Evolutionary conservation across 768 basidiomycete species (phyloP), one percentile per base, ranked within the genome.

Genomic region (Multifurca ochricompacta): DNA sequence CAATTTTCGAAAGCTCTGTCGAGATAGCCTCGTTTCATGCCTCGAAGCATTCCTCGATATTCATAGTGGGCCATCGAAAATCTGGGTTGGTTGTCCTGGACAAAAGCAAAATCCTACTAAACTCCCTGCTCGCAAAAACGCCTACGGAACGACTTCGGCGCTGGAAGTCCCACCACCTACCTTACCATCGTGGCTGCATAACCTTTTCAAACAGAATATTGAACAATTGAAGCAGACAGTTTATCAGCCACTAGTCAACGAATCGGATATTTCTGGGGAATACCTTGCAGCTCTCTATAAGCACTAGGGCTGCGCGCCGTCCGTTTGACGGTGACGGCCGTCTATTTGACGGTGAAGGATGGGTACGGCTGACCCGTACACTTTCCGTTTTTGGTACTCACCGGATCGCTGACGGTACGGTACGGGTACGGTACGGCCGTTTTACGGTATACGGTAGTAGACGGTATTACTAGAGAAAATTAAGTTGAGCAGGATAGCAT

Each of bases 1-100:
- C 9, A 46, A 27, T 8, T 48, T 41, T 40, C 53, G 53, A 23
- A 54, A 19, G 41, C 46, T 39, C 32, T 48, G 53, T 48, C 53
- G 53, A 11, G 47, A 48, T 35, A 30, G 14, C 13, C 46, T 54
- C 2, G 25, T 52, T 14, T 44, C 51, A 7, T 36, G 25, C 18
- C 41, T 42, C 18, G 52, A 53, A 19, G 39, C 52, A 5, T 16
- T 53, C 21, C 45, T 47, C 23, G 52, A 54, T 42, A 13, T 21
- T 6, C 6, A 19, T 4, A 37, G n/a, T 7, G 36, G 18, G 8
- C 36, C 36, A 7, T 37, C 36, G 2, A 37, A 37, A 18, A 37
- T 37, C 7, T 37, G 36, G 36, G 18, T 18, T 7, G 36, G 36
- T 19, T 37, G 18, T 18, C 18, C 36, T 4, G 36, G 18, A 4